phyloP scores from a whole-genome alignment of 257 asterid genomes.

The Solanum stenotomum region DNA sequence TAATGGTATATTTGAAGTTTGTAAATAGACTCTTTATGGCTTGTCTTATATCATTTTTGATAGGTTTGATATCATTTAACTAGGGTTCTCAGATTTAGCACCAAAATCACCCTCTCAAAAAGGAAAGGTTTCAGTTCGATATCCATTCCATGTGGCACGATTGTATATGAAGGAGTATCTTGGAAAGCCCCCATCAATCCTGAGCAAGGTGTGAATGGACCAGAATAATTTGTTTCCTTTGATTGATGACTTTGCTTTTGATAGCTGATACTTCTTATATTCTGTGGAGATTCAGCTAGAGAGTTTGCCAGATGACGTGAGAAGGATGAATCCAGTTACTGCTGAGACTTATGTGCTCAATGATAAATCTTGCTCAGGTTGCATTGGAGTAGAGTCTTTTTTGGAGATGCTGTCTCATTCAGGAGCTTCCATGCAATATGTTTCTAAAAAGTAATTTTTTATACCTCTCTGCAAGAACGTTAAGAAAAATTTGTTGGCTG shows the following conservation, averaged over 20 bases:
- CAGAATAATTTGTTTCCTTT: background rate
- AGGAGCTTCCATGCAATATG: conserved; percentile 61
- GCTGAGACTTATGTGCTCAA: conserved; percentile 51
- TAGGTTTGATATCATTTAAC: conserved; percentile 19
- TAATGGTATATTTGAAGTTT: conserved; percentile 42
- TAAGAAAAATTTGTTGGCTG: background rate
- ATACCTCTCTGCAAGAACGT: conserved; percentile 1
- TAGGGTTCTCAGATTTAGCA: conserved; percentile 58
- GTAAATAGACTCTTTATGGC: conserved; percentile 8
- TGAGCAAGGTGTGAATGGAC: conserved; percentile 39
- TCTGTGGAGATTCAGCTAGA: conserved; percentile 39
- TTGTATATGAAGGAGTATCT: conserved; percentile 58
- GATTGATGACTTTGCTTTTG: conserved; percentile 1
- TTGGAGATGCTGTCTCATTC: conserved; percentile 46
- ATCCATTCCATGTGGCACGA: conserved; percentile 52
- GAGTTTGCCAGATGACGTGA: conserved; percentile 49
- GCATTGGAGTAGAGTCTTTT: conserved; percentile 56
- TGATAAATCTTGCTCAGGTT: conserved; percentile 29
- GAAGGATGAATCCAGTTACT: conserved; percentile 55
- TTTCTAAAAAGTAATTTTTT: conserved; percentile 61
- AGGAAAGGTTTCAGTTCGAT: conserved; percentile 51
- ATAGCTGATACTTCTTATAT: conserved; percentile 15
- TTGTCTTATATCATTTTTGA: conserved; percentile 11
- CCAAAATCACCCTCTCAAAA: conserved; percentile 38
- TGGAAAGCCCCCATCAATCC: conserved; percentile 43